Evolutionary conservation across 441 rosid species (phyloP).

Genomic region (Arabidopsis lyrata): DNA sequence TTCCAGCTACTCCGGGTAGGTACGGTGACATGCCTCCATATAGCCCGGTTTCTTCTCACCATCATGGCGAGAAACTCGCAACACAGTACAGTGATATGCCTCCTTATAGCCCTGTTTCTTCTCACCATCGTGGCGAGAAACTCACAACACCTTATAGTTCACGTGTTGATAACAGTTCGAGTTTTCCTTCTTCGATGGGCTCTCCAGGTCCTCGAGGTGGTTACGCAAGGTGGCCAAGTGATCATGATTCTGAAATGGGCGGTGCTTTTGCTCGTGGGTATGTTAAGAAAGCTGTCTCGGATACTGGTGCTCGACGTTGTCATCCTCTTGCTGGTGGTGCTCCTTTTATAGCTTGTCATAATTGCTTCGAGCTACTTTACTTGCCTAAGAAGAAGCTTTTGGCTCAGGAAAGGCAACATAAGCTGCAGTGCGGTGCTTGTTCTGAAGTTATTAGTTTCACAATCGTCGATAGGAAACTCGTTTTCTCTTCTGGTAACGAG

Average conservation of each 20-base stretch:
- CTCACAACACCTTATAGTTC: conserved; percentile 50
- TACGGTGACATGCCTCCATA: conserved; percentile 63
- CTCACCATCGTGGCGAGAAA: conserved; percentile 56
- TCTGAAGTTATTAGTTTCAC: conserved; percentile 60
- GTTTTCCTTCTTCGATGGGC: conserved; percentile 43
- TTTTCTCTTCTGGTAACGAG: conserved; percentile 47
- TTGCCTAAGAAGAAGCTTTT: conserved; percentile 67
- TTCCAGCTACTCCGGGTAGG: conserved; percentile 44
- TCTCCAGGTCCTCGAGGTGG: conserved; percentile 54
- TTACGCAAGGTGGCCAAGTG: conserved; percentile 69
- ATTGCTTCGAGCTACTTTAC: conserved; percentile 79
- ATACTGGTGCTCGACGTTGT: conserved; percentile 54
- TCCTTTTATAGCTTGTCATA: conserved; percentile 78
- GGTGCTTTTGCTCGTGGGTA: conserved; percentile 49
- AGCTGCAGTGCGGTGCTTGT: conserved; percentile 84
- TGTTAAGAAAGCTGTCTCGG: conserved; percentile 62
- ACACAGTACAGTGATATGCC: conserved; percentile 61
- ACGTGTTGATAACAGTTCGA: conserved; percentile 42
- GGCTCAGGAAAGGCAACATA: conserved; percentile 56
- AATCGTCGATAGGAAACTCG: conserved; percentile 61
- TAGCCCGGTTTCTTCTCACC: conserved; percentile 55
- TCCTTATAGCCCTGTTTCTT: conserved; percentile 51
- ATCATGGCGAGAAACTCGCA: conserved; percentile 52
- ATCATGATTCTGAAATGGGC: conserved; percentile 58
- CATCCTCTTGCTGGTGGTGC: conserved; percentile 87